These are phyloP conservation scores for Chlorella sp. DNA, from an alignment of 139 green algal species.

Conservation along the genomic window DNA sequence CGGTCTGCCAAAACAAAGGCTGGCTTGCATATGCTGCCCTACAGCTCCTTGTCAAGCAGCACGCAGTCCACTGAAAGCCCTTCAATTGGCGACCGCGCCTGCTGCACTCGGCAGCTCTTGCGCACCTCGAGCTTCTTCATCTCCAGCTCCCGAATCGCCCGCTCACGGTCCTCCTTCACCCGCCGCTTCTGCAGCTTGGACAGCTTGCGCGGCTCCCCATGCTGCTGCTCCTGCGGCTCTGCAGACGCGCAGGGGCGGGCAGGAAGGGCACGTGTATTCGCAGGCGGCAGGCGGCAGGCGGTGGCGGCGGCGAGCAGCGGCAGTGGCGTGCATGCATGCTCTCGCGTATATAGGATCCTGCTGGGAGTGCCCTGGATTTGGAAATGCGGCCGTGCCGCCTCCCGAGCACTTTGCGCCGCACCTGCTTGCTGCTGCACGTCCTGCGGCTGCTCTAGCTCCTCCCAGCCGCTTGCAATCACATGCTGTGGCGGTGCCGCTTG, in stretches of 20 bases:
- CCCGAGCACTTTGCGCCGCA: neutral
- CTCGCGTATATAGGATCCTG: neutral
- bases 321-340: slow-evolving; percentile 13
- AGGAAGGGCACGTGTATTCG: neutral
- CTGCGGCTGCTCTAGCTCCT: slow-evolving; percentile 33
- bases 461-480: slow-evolving; percentile 23
- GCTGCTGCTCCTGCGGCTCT: slow-evolving; percentile 10
- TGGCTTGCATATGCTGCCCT: neutral
- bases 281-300: neutral
- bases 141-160: slow-evolving; percentile 67
- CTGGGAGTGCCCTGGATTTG: too few relatives aligned
- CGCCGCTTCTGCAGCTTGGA: slow-evolving; percentile 71
- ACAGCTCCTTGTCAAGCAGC: neutral
- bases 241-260: neutral
- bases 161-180: slow-evolving; percentile 60
- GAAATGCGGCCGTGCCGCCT: too few relatives aligned
- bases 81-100: too few relatives aligned
- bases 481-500: neutral
- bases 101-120: neutral
- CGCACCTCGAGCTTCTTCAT: slow-evolving; percentile 45
- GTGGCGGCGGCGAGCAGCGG: neutral
- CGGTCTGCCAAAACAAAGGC: too few relatives aligned
- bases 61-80: neutral
- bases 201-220: slow-evolving; percentile 35
- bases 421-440: slow-evolving; percentile 32